Evolutionary conservation across 2,329 filamentous ascomycete genomes (phyloP).

Genomic region (Pleomassaria siparia): DNA sequence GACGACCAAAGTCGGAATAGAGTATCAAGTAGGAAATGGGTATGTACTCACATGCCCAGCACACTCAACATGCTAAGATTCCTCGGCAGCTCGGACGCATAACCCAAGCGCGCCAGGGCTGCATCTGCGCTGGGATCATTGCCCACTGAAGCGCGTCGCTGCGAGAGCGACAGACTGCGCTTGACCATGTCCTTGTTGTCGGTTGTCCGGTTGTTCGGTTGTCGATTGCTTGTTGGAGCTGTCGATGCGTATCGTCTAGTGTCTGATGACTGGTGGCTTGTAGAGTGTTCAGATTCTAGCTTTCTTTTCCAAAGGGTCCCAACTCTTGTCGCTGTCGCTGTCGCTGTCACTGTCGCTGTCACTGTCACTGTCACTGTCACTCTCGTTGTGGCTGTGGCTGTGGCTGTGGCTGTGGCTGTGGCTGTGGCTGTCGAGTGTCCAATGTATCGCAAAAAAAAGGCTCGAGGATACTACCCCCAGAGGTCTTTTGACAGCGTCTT

Average conservation of each 20-base stretch:
- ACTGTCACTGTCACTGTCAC: too few species aligned
- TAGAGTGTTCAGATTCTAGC: too few species aligned
- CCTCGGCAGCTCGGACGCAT: conserved; percentile 66
- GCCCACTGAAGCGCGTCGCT: conserved; percentile 19
- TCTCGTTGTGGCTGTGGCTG: too few species aligned
- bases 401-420: neutral
- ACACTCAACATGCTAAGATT: conserved; percentile 70
- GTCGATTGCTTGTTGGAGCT: neutral
- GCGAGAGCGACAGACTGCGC: conserved; percentile 21
- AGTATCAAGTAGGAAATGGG: too few species aligned
- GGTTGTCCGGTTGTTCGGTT: neutral
- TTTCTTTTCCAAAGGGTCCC: too few species aligned
- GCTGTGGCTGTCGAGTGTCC: neutral
- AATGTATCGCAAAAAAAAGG: neutral
- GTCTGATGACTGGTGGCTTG: too few species aligned
- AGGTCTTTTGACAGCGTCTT: too few species aligned
- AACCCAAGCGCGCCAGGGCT: conserved; percentile 66
- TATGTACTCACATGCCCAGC: conserved; percentile 61
- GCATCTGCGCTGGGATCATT: conserved; percentile 54
- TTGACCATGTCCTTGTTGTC: conserved; percentile 13
- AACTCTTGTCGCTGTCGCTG: too few species aligned
- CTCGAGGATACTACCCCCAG: too few species aligned
- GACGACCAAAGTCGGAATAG: neutral
- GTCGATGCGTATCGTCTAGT: too few species aligned
- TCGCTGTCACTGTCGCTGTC: too few species aligned